Evolutionary conservation across 768 basidiomycete genomes (phyloP).

Genomic region (Polyporus arcularius): DNA sequence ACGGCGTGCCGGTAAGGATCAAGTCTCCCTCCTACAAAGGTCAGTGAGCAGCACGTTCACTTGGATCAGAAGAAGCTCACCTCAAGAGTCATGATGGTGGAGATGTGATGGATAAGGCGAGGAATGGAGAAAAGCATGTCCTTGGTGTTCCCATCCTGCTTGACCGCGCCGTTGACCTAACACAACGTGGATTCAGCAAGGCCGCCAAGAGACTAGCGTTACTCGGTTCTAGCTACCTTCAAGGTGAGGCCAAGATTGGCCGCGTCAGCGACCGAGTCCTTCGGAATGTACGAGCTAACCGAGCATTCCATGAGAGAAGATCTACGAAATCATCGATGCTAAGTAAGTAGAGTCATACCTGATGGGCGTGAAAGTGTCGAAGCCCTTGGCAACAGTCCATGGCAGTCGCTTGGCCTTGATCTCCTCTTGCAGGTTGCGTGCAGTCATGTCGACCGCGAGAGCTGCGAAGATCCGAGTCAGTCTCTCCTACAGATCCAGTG

Average conservation of each 20-base stretch:
- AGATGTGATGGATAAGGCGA: conserved; percentile 83
- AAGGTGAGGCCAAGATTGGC: conserved; percentile 77
- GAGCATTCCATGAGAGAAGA: neutral
- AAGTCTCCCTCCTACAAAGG: conserved; percentile 79
- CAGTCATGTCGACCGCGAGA: conserved; percentile 95
- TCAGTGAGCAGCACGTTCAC: neutral
- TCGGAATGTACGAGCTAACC: conserved; percentile 78
- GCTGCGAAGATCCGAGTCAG: conserved; percentile 44
- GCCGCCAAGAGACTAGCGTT: neutral
- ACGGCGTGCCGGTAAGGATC: conserved; percentile 90
- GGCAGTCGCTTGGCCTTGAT: conserved; percentile 94
- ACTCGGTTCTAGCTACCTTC: conserved; percentile 48
- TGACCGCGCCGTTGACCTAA: conserved; percentile 81
- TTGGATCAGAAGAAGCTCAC: conserved; percentile 37
- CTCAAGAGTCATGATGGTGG: conserved; percentile 97
- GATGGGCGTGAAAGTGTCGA: conserved; percentile 94
- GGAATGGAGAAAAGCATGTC: conserved; percentile 96
- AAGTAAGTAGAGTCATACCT: conserved; percentile 49
- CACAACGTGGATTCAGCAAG: neutral
- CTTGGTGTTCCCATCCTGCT: conserved; percentile 81
- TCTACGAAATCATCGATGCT: conserved; percentile 1
- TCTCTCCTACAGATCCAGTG: neutral
- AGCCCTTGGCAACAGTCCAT: conserved; percentile 96
- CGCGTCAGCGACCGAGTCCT: conserved; percentile 64
- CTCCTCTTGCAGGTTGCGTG: conserved; percentile 90